Percentiles rank a stretch among this genome's conserved stretches.
Conservation (phyloP, 257 asterid genomes). For the Jasminum sambac region DNA sequence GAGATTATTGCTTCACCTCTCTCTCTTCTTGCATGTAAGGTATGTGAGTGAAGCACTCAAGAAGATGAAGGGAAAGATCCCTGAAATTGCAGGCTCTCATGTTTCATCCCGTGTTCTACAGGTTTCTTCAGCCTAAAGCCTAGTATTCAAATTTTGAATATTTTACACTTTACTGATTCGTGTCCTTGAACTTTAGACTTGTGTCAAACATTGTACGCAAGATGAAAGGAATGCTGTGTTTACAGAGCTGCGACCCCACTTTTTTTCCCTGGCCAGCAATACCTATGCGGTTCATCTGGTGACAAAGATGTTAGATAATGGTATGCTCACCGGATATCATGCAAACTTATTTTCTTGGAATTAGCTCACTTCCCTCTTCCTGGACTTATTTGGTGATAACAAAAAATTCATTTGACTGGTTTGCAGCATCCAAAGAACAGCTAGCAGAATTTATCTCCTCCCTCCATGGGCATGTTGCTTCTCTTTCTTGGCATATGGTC, state of each 20-base stretch:
- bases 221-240: conserved; percentile 77
- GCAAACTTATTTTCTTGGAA: background rate
- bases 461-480: conserved; percentile 79
- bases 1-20: background rate
- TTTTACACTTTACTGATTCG: conserved; percentile 11
- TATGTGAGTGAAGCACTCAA: conserved; percentile 74
- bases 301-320: conserved; percentile 78
- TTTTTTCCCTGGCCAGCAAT: conserved; percentile 61
- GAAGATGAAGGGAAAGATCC: conserved; percentile 88
- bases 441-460: conserved; percentile 69
- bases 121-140: conserved; percentile 43
- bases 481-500: conserved; percentile 85
- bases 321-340: conserved; percentile 38
- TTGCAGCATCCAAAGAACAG: conserved; percentile 82
- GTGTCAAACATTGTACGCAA: conserved; percentile 81
- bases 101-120: conserved; percentile 93
- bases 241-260: conserved; percentile 73
- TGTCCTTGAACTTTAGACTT: conserved; percentile 52
- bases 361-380: conserved; percentile 1
- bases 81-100: conserved; percentile 88
- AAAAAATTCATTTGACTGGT: conserved; percentile 2
- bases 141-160: conserved; percentile 17
- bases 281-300: conserved; percentile 87
- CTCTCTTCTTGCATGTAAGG: conserved; percentile 36
- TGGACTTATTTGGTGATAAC: background rate